Evolutionary conservation across 192 early-diverging fungal genomes (phyloP), one percentile per base, ranked within the genome.

Genomic region (Spizellomyces sp.): DNA sequence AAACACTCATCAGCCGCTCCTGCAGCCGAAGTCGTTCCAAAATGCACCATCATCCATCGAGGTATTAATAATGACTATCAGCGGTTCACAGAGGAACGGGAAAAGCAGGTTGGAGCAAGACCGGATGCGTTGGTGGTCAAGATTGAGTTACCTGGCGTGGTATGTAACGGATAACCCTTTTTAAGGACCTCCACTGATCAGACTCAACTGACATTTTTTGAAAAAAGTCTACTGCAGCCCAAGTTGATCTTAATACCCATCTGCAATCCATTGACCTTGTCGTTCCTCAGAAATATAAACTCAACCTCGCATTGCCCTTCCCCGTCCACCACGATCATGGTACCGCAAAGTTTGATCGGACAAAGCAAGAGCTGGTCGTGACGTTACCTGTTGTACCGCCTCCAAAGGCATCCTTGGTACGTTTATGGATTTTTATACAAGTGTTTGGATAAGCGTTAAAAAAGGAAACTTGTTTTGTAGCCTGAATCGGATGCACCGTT

Each of bases 321-420:
- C 57, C 66, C 46, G 81, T 87, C 9, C 22, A 58, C 10, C 55
- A 66, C 10, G 81, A 81, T 19, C 54, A 77, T 12, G 82, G 77
- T 9, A 56, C 48, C 10, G 86, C 86, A 2, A 71, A 68, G 67
- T 87, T 87, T 73, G 79, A 83, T 58, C 76, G 74, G 64, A 59
- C 22, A 15, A 75, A 43, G 60, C 48, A 74, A 64, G 67, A 54
- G 6, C 69, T 87, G 21, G 66, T 56, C 12, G 72, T 86, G 0
- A 74, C 50, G 44, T 46, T 86, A 17, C 80, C 80, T 8, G 80
- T 82, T 4, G 64, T 82, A n/a, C 69, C 70, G 12, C 66, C 74
- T 15, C 62, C 70, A 17, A 47, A 74, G 27, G 0, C 55, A 14
- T 47, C 22, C 41, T 27, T 77, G 62, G 76, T 75, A 54, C 43